These are phyloP conservation scores for Conringia planisiliqua DNA, from an alignment of 345 rosid species.

Conservation along the genomic window DNA sequence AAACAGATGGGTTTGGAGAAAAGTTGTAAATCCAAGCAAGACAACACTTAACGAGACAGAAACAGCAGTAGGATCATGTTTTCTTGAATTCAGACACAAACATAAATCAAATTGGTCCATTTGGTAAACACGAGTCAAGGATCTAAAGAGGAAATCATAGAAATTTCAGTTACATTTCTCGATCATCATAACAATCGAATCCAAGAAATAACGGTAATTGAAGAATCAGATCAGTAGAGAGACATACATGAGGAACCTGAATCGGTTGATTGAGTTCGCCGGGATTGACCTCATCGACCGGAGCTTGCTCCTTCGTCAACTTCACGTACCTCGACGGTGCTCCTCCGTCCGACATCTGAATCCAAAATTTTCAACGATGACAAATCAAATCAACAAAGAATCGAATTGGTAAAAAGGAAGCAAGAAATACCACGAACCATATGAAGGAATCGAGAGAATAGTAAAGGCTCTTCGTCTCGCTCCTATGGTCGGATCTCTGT, in stretches of 20 bases:
- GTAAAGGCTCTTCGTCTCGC: not conserved
- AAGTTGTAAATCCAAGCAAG: not conserved
- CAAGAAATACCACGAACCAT: not conserved
- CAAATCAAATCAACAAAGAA: conserved; percentile 6
- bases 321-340: conserved; percentile 78
- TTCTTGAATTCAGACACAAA: not conserved
- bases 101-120: not conserved
- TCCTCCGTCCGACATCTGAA: conserved; percentile 75
- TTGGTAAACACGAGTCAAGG: not conserved
- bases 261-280: conserved; percentile 99
- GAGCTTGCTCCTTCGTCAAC: conserved; percentile 72
- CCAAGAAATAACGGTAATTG: not conserved
- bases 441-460: not conserved
- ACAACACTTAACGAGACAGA: not conserved
- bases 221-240: conserved; percentile 1
- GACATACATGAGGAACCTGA: conserved; percentile 80
- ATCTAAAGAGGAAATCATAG: not conserved
- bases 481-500: conserved; percentile 6
- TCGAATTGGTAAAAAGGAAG: not conserved
- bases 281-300: conserved; percentile 70
- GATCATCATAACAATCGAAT: not conserved
- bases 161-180: not conserved
- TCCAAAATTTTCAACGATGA: not conserved
- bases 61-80: not conserved
- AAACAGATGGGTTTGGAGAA: not conserved